Percentiles rank a stretch among this genome's conserved stretches.
These are phyloP conservation scores for Lignosus rhinocerotis DNA, from an alignment of 1,284 basidiomycete genomes.

Conservation along the genomic window DNA sequence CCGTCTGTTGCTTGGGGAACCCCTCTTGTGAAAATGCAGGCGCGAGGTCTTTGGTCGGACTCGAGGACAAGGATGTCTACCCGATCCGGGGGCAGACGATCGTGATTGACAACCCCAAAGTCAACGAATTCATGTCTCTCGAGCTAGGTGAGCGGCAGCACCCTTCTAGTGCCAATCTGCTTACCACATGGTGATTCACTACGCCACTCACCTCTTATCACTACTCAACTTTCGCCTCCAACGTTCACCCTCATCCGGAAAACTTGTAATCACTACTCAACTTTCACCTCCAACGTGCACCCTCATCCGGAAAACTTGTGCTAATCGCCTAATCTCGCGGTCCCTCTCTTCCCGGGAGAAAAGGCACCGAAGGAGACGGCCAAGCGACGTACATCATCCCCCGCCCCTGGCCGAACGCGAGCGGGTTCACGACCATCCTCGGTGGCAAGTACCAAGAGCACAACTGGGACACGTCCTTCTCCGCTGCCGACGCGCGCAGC, in stretches of 20 bases:
- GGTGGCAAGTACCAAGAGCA: constrained; percentile 55
- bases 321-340: constrained; percentile 41
- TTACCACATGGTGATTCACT: too few species aligned
- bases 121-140: constrained; percentile 40
- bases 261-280: too few species aligned
- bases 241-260: too few species aligned
- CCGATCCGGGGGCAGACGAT: constrained; percentile 90
- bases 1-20: background rate
- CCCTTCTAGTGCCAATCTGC: background rate
- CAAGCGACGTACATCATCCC: constrained; percentile 55
- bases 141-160: constrained; percentile 5
- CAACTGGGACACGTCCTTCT: constrained; percentile 50
- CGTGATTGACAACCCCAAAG: constrained; percentile 67
- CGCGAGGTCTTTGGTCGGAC: constrained; percentile 73
- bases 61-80: constrained; percentile 71
- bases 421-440: constrained; percentile 47
- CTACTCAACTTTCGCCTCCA: too few species aligned
- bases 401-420: constrained; percentile 38
- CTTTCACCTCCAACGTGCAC: background rate
- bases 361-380: constrained; percentile 83
- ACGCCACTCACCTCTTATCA: too few species aligned
- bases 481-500: constrained; percentile 41
- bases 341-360: constrained; percentile 67
- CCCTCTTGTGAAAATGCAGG: constrained; percentile 40
- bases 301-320: background rate